These are phyloP conservation scores for Blastobotrys buckinghamii DNA, from an alignment of 1,139 yeast genomes.

Conservation along the genomic window DNA sequence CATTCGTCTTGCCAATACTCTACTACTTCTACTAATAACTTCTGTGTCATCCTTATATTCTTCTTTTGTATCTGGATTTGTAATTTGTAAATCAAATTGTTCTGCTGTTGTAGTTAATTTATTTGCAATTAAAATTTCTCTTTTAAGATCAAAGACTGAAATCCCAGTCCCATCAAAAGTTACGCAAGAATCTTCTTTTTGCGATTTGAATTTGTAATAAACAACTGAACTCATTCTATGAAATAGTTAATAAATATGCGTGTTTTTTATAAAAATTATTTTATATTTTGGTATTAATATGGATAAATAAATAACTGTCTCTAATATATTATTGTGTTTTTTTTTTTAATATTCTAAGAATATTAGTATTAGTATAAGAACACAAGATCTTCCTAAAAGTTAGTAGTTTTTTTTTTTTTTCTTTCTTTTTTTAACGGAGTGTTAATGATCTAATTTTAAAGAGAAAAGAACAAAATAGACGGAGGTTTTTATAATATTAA, in stretches of 20 bases:
- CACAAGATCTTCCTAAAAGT: too few species aligned
- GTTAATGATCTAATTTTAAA: too few species aligned
- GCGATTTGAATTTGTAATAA: conserved; percentile 82
- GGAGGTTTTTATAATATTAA: conserved; percentile 1
- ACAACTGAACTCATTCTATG: conserved; percentile 92
- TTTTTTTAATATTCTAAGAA: too few species aligned
- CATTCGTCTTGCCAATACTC: conserved; percentile 72
- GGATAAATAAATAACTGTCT: too few species aligned
- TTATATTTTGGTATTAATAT: too few species aligned
- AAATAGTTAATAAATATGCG: too few species aligned
- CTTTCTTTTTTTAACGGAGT: neutral
- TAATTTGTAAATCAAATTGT: conserved; percentile 62
- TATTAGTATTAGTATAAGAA: too few species aligned
- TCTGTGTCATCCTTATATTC: conserved; percentile 80
- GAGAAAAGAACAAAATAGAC: too few species aligned
- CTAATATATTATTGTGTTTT: too few species aligned
- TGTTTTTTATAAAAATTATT: too few species aligned
- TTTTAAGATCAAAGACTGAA: conserved; percentile 87
- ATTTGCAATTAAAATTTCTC: conserved; percentile 79
- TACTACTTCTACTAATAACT: conserved; percentile 81
- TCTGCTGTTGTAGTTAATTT: conserved; percentile 80
- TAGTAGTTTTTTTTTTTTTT: neutral
- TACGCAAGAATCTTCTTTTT: conserved; percentile 70
- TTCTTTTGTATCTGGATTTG: conserved; percentile 73
- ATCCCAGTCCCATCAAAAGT: conserved; percentile 95